Conservation (phyloP, 2,329 filamentous ascomycete genomes). For the Pestalotiopsis fici region DNA sequence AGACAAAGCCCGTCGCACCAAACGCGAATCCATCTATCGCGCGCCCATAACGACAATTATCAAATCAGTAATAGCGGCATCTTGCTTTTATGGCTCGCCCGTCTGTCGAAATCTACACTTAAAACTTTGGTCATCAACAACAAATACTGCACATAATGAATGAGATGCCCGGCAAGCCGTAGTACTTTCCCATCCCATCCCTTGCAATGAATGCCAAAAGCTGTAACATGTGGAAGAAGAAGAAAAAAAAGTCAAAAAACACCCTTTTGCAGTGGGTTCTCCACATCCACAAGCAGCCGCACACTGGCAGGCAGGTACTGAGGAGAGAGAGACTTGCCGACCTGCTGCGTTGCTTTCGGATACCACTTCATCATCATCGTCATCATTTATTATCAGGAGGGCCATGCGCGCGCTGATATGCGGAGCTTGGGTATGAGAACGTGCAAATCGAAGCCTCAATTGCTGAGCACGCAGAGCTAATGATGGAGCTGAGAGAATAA, state of each 20-base stretch:
- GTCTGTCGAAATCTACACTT: not conserved
- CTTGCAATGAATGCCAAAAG: not conserved
- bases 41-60: not conserved
- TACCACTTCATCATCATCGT: not conserved
- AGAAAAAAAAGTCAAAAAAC: not conserved
- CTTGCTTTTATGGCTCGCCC: not conserved
- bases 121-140: not conserved
- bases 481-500: not conserved
- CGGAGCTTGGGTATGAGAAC: not conserved
- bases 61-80: not conserved
- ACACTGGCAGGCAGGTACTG: not conserved
- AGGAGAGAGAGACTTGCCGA: not conserved
- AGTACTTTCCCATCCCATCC: not conserved
- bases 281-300: not conserved
- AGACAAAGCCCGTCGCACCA: not conserved
- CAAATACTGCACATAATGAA: not conserved
- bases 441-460: not conserved
- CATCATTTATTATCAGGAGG: not conserved
- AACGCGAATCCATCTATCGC: not conserved
- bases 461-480: not conserved
- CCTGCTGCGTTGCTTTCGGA: not conserved
- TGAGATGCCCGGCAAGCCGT: not conserved
- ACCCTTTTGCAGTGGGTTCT: not conserved
- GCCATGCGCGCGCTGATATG: not conserved
- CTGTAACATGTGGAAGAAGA: not conserved